Evolutionary conservation across 495 filamentous ascomycete genomes (phyloP).

Genomic region (Astrothelium macrocarpum): DNA sequence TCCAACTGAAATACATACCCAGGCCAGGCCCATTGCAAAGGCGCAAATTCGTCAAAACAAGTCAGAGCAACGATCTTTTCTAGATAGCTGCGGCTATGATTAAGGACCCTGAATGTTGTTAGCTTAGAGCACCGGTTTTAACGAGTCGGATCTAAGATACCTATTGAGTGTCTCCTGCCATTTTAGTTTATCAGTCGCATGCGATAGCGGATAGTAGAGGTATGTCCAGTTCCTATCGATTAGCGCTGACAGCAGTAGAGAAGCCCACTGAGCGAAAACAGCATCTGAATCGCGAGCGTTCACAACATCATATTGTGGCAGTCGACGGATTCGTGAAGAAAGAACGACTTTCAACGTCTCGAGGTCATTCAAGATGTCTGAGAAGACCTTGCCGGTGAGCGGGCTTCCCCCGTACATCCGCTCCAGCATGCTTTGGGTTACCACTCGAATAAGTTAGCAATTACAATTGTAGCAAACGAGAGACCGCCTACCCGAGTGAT

Average conservation of each 20-base stretch:
- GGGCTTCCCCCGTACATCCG: not conserved
- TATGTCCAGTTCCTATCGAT: conserved; percentile 9
- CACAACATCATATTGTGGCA: not conserved
- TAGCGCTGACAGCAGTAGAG: conserved; percentile 11
- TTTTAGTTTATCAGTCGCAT: not conserved
- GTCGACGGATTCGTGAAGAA: not conserved
- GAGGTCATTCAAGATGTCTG: conserved; percentile 2
- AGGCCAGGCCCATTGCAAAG: conserved; percentile 13
- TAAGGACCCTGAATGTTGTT: conserved; percentile 3
- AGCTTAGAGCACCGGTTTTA: not conserved
- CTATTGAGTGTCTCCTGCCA: conserved; percentile 9
- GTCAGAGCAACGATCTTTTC: conserved; percentile 3
- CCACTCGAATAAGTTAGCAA: not conserved
- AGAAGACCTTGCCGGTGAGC: conserved; percentile 1
- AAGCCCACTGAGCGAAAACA: conserved; percentile 7
- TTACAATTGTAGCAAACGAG: not conserved
- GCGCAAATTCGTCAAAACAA: conserved; percentile 5
- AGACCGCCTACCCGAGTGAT: not conserved
- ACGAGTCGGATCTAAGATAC: conserved; percentile 8
- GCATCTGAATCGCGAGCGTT: not conserved
- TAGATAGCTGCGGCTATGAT: not conserved
- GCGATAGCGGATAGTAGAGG: conserved; percentile 5
- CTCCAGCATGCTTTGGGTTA: conserved; percentile 1
- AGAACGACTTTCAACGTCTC: not conserved
- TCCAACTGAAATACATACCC: conserved; percentile 6